These are phyloP conservation scores for Cyclospora cayetanensis DNA, from an alignment of 169 alveolate species.

Conservation along the genomic window DNA sequence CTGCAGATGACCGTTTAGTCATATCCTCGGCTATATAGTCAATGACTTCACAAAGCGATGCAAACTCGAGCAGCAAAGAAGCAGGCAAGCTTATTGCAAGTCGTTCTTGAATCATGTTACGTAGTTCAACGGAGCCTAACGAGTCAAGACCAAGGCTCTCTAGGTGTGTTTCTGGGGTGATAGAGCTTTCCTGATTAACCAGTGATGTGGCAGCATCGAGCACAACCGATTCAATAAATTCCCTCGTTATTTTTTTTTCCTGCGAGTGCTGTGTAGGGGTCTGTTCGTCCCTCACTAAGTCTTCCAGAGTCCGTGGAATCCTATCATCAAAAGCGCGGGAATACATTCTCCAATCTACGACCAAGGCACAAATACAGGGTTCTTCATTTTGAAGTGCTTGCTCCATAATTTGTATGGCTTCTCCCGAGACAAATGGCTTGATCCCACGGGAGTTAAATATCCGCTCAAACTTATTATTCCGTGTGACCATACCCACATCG, in stretches of 20 bases:
- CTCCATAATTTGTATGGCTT: constrained; percentile 16
- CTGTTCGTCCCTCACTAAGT: background rate
- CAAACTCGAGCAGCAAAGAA: constrained; percentile 76
- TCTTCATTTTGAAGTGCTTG: background rate
- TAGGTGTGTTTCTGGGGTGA: constrained; percentile 1
- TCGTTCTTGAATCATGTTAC: constrained; percentile 72
- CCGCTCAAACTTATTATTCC: constrained; percentile 15
- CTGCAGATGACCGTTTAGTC: background rate
- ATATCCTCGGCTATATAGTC: constrained; percentile 13
- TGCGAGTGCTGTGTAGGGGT: background rate
- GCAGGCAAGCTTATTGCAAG: constrained; percentile 76
- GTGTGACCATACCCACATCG: constrained; percentile 68
- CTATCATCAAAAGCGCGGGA: constrained; percentile 10
- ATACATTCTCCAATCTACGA: constrained; percentile 62
- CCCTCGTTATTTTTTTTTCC: background rate
- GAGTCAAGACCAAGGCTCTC: constrained; percentile 79
- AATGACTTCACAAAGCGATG: constrained; percentile 68
- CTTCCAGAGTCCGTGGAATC: constrained; percentile 8
- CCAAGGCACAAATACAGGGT: constrained; percentile 15
- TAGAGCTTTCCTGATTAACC: background rate
- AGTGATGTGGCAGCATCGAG: constrained; percentile 33
- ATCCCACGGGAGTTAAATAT: constrained; percentile 61
- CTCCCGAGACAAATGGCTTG: constrained; percentile 14
- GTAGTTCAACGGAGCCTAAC: constrained; percentile 78
- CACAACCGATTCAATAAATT: background rate